Base-by-base conservation (phyloP, 2,329 filamentous ascomycete genomes). In the Metarhizium robertsii region DNA sequence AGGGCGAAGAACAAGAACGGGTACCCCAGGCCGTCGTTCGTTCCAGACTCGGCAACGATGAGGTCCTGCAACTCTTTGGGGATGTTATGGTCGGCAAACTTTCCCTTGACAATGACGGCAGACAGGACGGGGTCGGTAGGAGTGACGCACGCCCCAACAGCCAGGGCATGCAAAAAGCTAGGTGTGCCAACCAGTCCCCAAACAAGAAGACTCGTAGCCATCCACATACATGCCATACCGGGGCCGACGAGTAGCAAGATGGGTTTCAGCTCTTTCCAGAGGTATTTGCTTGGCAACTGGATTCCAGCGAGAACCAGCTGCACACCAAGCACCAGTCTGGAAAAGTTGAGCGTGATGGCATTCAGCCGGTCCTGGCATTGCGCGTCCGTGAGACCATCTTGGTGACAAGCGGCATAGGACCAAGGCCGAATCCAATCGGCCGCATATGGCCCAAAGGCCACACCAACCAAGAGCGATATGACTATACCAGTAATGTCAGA, bases 101-200 rank as follows among this genome's bases (percentile, higher is more conserved):
- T 92, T 36, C 91, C 91, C 73, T 96, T 96, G 49, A 96, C 90
- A 56, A 96, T 95, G 2, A 88, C 88, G 60, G 94, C 92, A 16
- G 88, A 92, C 42, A 96, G 71, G 1, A 96, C 84, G 0, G 92
- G 92, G 64, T 96, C 92, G 0, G 92, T 96, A 0, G 91, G 92
- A 2, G 92, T 94, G n/a, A 96, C 84, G 65, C 91, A 95, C 0
- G 91, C 88, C 1, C 85, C 91, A 11, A 95, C 76, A 16, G 85
- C 87, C 11, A 96, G 76, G 0, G 92, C 88, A 61, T 94, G 87
- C 2, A 96, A 75, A 60, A 94, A 88, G 34, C 75, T 76, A 16
- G 92, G 74, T 52, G 83, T 73, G 0, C 89, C 88, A 2, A 92
- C 83, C 58, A 96, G 71, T 0, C 71, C 87, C 84, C 86, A 96